A percentile compares a stretch with the other conserved stretches of the same genome.
These are phyloP conservation scores for Lepidium didymum DNA, from an alignment of 345 rosid genomes.

Conservation along the genomic window DNA sequence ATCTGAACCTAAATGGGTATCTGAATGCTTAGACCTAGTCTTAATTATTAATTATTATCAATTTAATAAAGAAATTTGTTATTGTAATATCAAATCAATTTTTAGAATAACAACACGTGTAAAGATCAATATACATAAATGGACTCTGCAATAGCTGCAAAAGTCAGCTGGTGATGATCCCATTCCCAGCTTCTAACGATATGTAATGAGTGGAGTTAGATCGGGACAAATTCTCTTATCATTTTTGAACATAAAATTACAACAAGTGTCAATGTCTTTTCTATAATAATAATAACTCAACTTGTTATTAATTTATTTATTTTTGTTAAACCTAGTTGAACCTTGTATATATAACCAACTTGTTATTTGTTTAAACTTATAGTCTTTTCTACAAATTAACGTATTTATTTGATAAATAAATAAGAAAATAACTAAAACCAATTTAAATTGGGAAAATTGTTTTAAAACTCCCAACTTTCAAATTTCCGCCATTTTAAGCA, in stretches of 20 bases:
- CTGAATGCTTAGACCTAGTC: too few species aligned
- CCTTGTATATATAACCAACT: too few species aligned
- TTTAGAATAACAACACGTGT: constrained; percentile 9
- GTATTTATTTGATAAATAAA: not conserved
- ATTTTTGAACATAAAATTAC: not conserved
- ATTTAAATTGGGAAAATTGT: too few species aligned
- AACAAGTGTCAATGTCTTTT: not conserved
- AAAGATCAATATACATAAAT: not conserved
- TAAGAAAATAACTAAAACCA: too few species aligned
- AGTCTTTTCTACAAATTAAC: not conserved
- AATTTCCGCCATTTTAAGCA: too few species aligned
- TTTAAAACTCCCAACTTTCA: too few species aligned
- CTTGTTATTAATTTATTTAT: not conserved
- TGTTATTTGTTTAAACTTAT: too few species aligned
- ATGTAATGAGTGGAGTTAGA: not conserved
- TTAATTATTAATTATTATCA: too few species aligned
- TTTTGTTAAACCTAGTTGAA: not conserved
- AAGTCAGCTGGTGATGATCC: constrained; percentile 13
- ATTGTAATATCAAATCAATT: not conserved
- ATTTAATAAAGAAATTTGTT: too few species aligned
- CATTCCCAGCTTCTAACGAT: not conserved
- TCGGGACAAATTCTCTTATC: not conserved
- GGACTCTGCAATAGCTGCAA: constrained; percentile 12
- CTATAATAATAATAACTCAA: not conserved
- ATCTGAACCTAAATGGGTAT: too few species aligned